These are phyloP conservation scores for Batrachochytrium dendrobatidis DNA, from an alignment of 371 early-diverging fungal genomes.

Conservation along the genomic window DNA sequence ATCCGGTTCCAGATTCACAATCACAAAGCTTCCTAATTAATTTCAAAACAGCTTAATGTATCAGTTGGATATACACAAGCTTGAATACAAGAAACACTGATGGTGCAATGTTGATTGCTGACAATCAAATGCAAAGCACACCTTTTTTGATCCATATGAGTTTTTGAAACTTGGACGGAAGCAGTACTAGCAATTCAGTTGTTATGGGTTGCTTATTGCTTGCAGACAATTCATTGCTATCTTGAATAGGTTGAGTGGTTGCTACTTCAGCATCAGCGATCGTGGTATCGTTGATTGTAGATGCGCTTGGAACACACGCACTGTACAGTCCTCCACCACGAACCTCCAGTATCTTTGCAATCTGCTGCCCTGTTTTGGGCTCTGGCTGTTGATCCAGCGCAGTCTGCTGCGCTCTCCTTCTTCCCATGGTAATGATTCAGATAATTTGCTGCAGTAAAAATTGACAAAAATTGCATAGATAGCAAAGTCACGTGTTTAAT, in stretches of 20 bases:
- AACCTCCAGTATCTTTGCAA: constrained; percentile 16
- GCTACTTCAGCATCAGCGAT: background rate
- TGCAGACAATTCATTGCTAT: background rate
- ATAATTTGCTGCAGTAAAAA: too few relatives aligned
- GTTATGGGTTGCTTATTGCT: constrained; percentile 26
- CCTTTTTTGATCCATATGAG: constrained; percentile 81
- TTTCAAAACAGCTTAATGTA: background rate
- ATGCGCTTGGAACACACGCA: background rate
- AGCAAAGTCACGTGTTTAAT: too few relatives aligned
- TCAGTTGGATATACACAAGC: background rate
- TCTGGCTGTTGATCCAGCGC: constrained; percentile 12
- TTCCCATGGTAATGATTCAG: constrained; percentile 17
- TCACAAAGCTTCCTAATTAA: constrained; percentile 15
- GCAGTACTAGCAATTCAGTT: constrained; percentile 49
- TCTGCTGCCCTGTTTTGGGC: constrained; percentile 3
- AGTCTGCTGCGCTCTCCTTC: constrained; percentile 9
- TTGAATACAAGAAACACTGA: background rate
- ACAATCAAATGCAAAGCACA: constrained; percentile 10
- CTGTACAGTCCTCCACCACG: constrained; percentile 19
- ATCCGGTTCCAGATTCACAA: constrained; percentile 24
- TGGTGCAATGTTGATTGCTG: too few relatives aligned
- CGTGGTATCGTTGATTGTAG: background rate
- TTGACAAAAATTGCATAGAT: too few relatives aligned
- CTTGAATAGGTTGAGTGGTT: background rate
- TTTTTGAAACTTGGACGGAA: constrained; percentile 73